Conservation (phyloP, 371 early-diverging fungal genomes). For the Lichtheimia ramosa region DNA sequence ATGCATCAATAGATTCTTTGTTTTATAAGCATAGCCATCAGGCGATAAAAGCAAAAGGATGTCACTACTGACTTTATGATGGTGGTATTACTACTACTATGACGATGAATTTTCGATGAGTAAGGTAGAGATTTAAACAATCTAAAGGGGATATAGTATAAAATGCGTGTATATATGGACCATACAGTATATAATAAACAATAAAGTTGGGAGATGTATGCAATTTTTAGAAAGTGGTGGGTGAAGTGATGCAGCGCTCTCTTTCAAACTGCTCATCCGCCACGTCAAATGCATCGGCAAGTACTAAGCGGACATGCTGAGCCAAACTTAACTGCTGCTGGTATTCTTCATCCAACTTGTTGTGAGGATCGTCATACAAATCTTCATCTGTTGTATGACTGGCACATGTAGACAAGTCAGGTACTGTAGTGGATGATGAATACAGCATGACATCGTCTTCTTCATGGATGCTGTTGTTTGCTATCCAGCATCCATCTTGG, state of each 20-base stretch:
- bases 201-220: not conserved
- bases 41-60: too few relatives aligned
- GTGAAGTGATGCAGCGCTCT: not conserved
- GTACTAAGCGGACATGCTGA: not conserved
- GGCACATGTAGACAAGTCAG: not conserved
- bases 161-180: not conserved
- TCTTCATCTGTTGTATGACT: not conserved
- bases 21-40: too few relatives aligned
- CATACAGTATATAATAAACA: not conserved
- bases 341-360: not conserved
- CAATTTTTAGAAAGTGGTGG: too few relatives aligned
- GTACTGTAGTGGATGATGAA: not conserved
- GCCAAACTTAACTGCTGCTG: not conserved
- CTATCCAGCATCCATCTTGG: too few relatives aligned
- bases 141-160: too few relatives aligned
- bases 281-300: not conserved
- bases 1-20: too few relatives aligned
- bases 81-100: too few relatives aligned
- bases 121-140: too few relatives aligned
- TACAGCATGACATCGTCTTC: not conserved
- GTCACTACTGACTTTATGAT: too few relatives aligned
- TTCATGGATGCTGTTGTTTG: not conserved
- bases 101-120: too few relatives aligned
- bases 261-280: constrained; percentile 3
- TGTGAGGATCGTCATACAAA: not conserved